phyloP scores from a whole-genome alignment of 73 alveolate species.

The Stentor coeruleus region DNA sequence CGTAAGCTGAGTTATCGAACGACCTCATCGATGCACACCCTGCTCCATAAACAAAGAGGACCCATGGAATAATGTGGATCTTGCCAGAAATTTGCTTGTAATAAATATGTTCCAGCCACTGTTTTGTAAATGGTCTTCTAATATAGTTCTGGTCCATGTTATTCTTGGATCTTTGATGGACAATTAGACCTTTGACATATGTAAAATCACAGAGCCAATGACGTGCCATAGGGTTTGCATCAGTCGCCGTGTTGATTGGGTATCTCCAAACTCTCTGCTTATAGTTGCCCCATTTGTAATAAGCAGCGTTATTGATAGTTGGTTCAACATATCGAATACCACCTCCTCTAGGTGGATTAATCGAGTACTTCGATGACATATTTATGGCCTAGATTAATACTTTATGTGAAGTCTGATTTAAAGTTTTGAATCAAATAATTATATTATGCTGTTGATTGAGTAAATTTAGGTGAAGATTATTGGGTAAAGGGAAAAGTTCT shows the following conservation, averaged over 20 bases:
- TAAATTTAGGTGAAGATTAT: no score
- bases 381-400: background rate
- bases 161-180: conserved; percentile 16
- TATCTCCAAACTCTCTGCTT: conserved; percentile 20
- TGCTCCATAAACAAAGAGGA: conserved; percentile 13
- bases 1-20: conserved; percentile 31
- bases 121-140: conserved; percentile 14
- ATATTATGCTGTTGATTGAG: no score
- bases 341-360: conserved; percentile 33
- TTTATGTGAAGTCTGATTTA: no score
- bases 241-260: conserved; percentile 29
- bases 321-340: conserved; percentile 26
- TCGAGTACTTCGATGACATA: conserved; percentile 21
- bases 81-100: conserved; percentile 1
- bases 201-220: conserved; percentile 7
- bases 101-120: conserved; percentile 5
- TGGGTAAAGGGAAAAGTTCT: no score
- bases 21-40: conserved; percentile 15
- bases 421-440: no score
- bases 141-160: conserved; percentile 7
- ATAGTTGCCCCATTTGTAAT: conserved; percentile 20
- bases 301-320: conserved; percentile 17
- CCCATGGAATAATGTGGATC: conserved; percentile 4
- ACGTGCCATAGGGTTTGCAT: conserved; percentile 25
- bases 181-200: conserved; percentile 21